These are phyloP conservation scores for Neonectria magnoliae DNA, from an alignment of 2,329 filamentous ascomycete genomes.

Conservation along the genomic window DNA sequence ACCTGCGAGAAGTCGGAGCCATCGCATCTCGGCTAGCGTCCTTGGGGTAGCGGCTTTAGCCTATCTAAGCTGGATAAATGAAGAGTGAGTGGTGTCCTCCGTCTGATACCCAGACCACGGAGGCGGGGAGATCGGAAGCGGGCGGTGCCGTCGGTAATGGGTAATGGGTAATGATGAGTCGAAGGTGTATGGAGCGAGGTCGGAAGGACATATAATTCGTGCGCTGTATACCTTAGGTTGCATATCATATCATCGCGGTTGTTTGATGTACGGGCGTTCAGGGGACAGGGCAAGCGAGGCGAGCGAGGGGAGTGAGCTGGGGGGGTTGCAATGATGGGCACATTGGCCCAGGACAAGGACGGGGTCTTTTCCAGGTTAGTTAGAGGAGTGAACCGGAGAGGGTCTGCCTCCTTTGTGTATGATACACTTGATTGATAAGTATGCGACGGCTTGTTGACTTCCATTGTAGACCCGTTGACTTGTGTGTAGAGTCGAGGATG, in stretches of 20 bases:
- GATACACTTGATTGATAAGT: slow-evolving; percentile 28
- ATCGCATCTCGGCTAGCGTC: slow-evolving; percentile 43
- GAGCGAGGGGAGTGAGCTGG: slow-evolving; percentile 26
- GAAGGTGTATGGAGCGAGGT: slow-evolving; percentile 16
- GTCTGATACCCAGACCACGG: slow-evolving; percentile 19
- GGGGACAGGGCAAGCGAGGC: slow-evolving; percentile 30
- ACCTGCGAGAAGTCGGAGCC: slow-evolving; percentile 68
- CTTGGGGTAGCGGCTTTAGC: slow-evolving; percentile 32
- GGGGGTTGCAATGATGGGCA: slow-evolving; percentile 24
- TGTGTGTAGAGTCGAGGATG: neutral
- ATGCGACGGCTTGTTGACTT: slow-evolving; percentile 17
- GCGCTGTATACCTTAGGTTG: slow-evolving; percentile 30
- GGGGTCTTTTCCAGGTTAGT: slow-evolving; percentile 9
- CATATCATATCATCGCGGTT: slow-evolving; percentile 38
- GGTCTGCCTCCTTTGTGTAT: slow-evolving; percentile 22
- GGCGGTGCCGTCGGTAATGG: slow-evolving; percentile 2
- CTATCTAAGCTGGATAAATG: slow-evolving; percentile 23
- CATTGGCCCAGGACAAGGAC: slow-evolving; percentile 18
- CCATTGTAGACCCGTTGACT: neutral
- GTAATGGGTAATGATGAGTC: slow-evolving; percentile 18
- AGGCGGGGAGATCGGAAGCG: slow-evolving; percentile 5
- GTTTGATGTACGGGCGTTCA: slow-evolving; percentile 38
- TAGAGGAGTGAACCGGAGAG: slow-evolving; percentile 19
- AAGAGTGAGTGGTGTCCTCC: slow-evolving; percentile 4
- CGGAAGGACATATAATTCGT: slow-evolving; percentile 28